These are phyloP conservation scores for Cladosporium colombiae DNA, from an alignment of 2,329 filamentous ascomycete genomes.

Conservation along the genomic window DNA sequence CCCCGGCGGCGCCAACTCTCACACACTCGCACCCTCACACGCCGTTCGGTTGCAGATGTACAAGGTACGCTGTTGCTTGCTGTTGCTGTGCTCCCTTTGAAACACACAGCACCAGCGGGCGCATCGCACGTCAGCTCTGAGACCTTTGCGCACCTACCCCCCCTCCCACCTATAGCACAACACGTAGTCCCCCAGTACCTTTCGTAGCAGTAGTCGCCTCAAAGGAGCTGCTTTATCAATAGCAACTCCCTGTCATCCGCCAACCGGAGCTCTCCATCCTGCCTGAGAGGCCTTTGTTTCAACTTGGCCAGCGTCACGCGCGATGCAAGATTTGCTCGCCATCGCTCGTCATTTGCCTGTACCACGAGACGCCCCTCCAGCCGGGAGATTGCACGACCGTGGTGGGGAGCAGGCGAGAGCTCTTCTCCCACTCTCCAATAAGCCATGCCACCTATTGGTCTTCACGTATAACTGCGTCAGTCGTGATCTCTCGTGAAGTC, in stretches of 20 bases:
- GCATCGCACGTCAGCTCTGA: constrained; percentile 14
- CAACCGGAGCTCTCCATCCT: background rate
- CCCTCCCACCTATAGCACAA: constrained; percentile 10
- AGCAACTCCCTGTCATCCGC: background rate
- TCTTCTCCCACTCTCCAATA: constrained; percentile 12
- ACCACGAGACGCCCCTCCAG: constrained; percentile 14
- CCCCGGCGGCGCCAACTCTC: background rate
- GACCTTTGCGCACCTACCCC: background rate
- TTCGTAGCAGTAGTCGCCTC: constrained; percentile 1
- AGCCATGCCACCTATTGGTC: constrained; percentile 15
- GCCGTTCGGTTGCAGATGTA: constrained; percentile 4
- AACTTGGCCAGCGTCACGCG: constrained; percentile 14
- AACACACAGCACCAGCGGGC: constrained; percentile 9
- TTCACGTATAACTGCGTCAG: constrained; percentile 17
- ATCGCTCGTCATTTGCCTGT: constrained; percentile 17
- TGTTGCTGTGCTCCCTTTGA: constrained; percentile 17
- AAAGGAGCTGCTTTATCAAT: constrained; percentile 6
- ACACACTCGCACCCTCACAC: background rate
- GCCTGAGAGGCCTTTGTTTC: constrained; percentile 6
- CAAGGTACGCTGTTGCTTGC: background rate
- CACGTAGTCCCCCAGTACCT: background rate
- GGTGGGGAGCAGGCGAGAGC: constrained; percentile 6
- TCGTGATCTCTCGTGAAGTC: constrained; percentile 9
- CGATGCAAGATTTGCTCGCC: constrained; percentile 3
- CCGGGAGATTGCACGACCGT: constrained; percentile 14